These are phyloP conservation scores for Clonostachys byssicola DNA, from an alignment of 2,329 filamentous ascomycete species.

Conservation along the genomic window DNA sequence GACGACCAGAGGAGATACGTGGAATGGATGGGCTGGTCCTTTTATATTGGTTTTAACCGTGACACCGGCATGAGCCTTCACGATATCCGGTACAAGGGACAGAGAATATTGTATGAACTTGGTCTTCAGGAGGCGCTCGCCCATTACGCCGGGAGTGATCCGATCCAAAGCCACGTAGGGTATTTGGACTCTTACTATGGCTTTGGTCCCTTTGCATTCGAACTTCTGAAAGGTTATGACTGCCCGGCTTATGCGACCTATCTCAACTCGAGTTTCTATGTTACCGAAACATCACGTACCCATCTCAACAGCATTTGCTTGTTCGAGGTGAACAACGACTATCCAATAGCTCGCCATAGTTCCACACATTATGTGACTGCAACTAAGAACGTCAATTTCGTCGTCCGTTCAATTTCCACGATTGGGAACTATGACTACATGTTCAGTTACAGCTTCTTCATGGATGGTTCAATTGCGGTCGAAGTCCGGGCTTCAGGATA, in stretches of 20 bases:
- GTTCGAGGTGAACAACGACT: conserved; percentile 46
- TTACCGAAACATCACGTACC: too few species aligned
- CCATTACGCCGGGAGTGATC: conserved; percentile 1
- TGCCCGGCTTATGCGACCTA: conserved; percentile 6
- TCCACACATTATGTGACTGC: conserved; percentile 31
- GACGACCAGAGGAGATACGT: conserved; percentile 3
- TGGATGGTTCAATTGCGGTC: conserved; percentile 46
- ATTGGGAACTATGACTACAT: conserved; percentile 52
- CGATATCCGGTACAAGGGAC: conserved; percentile 1
- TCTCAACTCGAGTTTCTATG: conserved; percentile 2
- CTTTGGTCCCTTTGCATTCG: too few species aligned
- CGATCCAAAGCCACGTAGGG: neutral
- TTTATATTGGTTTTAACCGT: neutral
- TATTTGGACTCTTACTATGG: neutral
- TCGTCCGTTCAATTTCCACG: conserved; percentile 39
- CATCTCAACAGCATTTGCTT: conserved; percentile 37
- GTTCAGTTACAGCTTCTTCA: conserved; percentile 44
- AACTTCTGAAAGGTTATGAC: neutral
- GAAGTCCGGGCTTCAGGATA: conserved; percentile 49
- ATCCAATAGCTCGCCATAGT: conserved; percentile 45
- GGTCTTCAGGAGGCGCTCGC: conserved; percentile 2
- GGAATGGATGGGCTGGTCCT: conserved; percentile 2
- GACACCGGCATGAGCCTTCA: neutral
- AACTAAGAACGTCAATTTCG: conserved; percentile 42
- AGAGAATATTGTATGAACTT: conserved; percentile 2